Conservation (phyloP, 805 yeast genomes). For the Sungouiozyma ichnusensis region DNA sequence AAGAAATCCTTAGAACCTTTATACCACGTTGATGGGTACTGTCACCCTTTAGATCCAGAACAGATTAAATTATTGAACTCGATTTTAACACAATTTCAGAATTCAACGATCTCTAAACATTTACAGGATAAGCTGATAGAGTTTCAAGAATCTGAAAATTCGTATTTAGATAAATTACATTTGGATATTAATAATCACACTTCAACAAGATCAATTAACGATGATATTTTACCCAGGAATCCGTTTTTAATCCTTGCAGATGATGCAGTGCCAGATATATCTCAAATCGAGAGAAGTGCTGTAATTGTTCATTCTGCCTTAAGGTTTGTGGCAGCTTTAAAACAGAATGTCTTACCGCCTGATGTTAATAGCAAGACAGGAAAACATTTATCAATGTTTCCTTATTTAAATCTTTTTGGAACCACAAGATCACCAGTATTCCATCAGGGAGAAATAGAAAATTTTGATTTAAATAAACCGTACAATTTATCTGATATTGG, state of each 20-base stretch:
- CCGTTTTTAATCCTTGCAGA: conserved; percentile 67
- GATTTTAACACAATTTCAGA: conserved; percentile 37
- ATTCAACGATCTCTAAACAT: conserved; percentile 32
- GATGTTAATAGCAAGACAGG: conserved; percentile 46
- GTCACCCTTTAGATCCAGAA: conserved; percentile 19
- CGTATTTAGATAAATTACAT: conserved; percentile 44
- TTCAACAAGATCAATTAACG: conserved; percentile 51
- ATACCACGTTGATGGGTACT: conserved; percentile 41
- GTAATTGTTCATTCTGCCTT: conserved; percentile 54
- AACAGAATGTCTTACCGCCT: conserved; percentile 42
- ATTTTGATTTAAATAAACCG: conserved; percentile 32
- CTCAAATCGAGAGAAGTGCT: conserved; percentile 60
- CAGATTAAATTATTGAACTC: conserved; percentile 29
- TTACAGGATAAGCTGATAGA: conserved; percentile 46
- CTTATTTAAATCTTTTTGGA: conserved; percentile 59
- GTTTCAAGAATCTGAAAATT: conserved; percentile 34
- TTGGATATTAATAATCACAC: conserved; percentile 33
- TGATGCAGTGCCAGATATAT: conserved; percentile 56
- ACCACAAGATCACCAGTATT: conserved; percentile 47
- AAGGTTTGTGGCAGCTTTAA: conserved; percentile 52
- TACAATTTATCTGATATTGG: conserved; percentile 37
- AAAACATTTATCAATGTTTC: conserved; percentile 52
- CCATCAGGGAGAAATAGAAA: conserved; percentile 21
- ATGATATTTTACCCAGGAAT: conserved; percentile 63
- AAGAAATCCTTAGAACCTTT: conserved; percentile 51